These are phyloP conservation scores for Hibiscus tridactylites DNA, from an alignment of 345 rosid genomes.

Conservation along the genomic window DNA sequence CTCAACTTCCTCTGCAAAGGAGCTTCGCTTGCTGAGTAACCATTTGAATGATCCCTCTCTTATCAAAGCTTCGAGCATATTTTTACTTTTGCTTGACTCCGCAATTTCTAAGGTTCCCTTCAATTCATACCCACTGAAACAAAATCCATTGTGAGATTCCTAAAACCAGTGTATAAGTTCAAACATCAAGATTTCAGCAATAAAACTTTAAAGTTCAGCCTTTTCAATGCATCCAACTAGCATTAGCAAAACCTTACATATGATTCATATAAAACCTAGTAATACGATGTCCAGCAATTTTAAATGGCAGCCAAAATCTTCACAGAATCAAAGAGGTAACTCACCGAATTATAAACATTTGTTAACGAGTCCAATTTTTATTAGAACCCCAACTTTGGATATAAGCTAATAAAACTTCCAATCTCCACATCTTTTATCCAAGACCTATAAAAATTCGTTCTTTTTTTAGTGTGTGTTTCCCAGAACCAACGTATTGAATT, in stretches of 20 bases:
- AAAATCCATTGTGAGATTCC: not conserved
- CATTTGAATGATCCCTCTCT: conserved; percentile 82
- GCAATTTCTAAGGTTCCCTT: conserved; percentile 27
- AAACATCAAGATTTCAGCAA: not conserved
- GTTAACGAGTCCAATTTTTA: too few relatives aligned
- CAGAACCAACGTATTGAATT: too few relatives aligned
- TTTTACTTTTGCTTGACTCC: conserved; percentile 55
- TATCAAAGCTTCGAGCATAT: conserved; percentile 70
- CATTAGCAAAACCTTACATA: not conserved
- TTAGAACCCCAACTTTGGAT: too few relatives aligned
- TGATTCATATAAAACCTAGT: not conserved
- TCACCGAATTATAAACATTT: too few relatives aligned
- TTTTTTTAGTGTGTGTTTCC: too few relatives aligned
- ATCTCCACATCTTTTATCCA: too few relatives aligned
- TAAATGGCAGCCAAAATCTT: not conserved
- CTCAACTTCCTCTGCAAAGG: conserved; percentile 75
- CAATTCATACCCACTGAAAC: conserved; percentile 5
- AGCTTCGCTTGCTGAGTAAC: conserved; percentile 58
- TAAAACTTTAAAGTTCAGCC: not conserved
- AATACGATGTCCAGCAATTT: not conserved
- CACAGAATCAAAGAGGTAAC: not conserved
- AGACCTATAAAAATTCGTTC: too few relatives aligned
- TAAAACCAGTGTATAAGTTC: not conserved
- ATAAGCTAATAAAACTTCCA: too few relatives aligned
- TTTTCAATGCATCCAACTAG: not conserved